Conservation (phyloP, 805 yeast species). For the Teunomyces pallodes region DNA sequence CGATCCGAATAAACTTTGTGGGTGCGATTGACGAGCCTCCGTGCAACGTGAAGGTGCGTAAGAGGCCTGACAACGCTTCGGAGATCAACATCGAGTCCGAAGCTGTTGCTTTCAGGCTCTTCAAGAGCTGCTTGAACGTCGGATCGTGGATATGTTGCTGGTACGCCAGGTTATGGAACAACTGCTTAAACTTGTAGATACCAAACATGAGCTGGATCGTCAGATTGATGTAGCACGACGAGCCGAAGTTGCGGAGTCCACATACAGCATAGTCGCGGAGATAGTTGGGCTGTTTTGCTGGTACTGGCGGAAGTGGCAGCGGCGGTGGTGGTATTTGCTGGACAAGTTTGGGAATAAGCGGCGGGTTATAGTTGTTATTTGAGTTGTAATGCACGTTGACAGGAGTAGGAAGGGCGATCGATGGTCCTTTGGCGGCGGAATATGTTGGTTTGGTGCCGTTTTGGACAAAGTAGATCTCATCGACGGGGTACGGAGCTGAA, state of each 20-base stretch:
- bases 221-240: slow-evolving; percentile 74
- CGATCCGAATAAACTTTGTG: slow-evolving; percentile 53
- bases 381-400: not conserved
- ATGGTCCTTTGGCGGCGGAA: not conserved
- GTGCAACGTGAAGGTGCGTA: slow-evolving; percentile 55
- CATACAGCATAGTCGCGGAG: slow-evolving; percentile 50
- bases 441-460: not conserved
- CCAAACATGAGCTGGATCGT: slow-evolving; percentile 71
- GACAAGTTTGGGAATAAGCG: not conserved
- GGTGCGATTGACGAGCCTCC: slow-evolving; percentile 67
- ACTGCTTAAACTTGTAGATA: slow-evolving; percentile 43
- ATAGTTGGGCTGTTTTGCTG: slow-evolving; percentile 12
- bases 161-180: slow-evolving; percentile 48
- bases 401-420: not conserved
- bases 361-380: not conserved
- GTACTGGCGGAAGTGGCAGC: slow-evolving; percentile 1
- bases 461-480: not conserved
- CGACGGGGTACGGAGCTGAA: not conserved
- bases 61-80: slow-evolving; percentile 51
- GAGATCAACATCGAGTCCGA: slow-evolving; percentile 33
- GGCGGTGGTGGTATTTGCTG: slow-evolving; percentile 1
- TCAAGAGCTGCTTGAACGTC: slow-evolving; percentile 22
- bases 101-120: slow-evolving; percentile 11
- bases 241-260: slow-evolving; percentile 66
- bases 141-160: slow-evolving; percentile 41